Base-by-base conservation (phyloP, 345 rosid genomes). In the Populus pruinosa region DNA sequence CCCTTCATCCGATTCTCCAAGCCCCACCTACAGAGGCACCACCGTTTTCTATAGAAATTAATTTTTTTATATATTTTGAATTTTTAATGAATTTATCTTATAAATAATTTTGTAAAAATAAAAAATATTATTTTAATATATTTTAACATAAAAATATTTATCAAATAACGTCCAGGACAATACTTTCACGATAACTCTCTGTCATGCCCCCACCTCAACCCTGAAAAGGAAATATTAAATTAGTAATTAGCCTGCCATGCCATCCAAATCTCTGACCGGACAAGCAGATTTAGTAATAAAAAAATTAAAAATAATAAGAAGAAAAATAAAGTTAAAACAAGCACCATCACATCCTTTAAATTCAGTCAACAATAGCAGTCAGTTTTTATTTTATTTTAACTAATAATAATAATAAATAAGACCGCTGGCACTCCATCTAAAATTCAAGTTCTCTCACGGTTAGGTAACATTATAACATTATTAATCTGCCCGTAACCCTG, bases 401-500 rank as follows among this genome's bases (percentile, higher is more conserved):
- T 9, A 20, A 20, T 55, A 55, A 8, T 38, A 38, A 55, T 21
- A n/a, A 59, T 23, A 59, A 59, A 8, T 12, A 10, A 12, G 29
- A 10, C 27, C 64, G 18, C 59, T 20, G 59, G 59, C 8, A 2
- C 9, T 36, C 44, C 33, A 62, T 62, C 67, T 25, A 44, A 25
- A 17, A 13, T 31, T 14, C 39, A 17, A 36, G 43, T 74, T 23
- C 23, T 20, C 25, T 86, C 85, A 86, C 89, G 76, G 87, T 27
- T 8, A 0, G 21, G 90, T 82, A 33, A 78, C 44, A 13, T 41
- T 83, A 85, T 79, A 76, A 66, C 62, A 20, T 56, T 74, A 38
- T 50, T 38, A 71, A 0, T 3, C 50, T 86, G 85, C 89, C 88
- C 90, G 81, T 73, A 41, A 3, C 12, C 64, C 88, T 90, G 80